These are phyloP conservation scores for Penicillium riverlandense DNA, from an alignment of 495 filamentous ascomycete genomes.

Conservation along the genomic window DNA sequence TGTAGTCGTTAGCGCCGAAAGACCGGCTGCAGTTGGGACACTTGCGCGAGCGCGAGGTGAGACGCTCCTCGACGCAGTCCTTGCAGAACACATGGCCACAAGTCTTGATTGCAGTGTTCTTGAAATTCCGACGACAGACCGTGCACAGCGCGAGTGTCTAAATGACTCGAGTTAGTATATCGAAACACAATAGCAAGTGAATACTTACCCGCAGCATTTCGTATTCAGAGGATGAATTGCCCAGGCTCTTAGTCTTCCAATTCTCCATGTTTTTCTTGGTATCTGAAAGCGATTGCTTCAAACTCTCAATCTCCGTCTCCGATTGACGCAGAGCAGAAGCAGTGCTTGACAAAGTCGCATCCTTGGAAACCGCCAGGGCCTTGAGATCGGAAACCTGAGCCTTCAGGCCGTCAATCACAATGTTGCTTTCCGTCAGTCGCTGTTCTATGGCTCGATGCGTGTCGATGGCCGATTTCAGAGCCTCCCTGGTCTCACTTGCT, in stretches of 20 bases:
- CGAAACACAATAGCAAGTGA: neutral
- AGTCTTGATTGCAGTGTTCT: conserved; percentile 83
- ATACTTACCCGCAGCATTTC: conserved; percentile 72
- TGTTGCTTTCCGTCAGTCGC: conserved; percentile 56
- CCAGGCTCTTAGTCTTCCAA: conserved; percentile 73
- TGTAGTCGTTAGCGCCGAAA: conserved; percentile 83
- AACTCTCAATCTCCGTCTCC: conserved; percentile 66
- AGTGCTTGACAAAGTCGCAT: conserved; percentile 46
- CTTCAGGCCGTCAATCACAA: conserved; percentile 64
- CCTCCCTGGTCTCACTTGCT: conserved; percentile 68
- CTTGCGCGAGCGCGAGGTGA: conserved; percentile 82
- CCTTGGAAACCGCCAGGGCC: conserved; percentile 64
- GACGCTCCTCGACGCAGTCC: conserved; percentile 78
- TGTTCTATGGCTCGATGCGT: conserved; percentile 70
- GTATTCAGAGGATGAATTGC: conserved; percentile 73
- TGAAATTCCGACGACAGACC: conserved; percentile 84
- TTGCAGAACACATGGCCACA: conserved; percentile 97
- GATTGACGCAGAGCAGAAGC: conserved; percentile 57
- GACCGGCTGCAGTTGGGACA: conserved; percentile 88
- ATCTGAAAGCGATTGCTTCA: conserved; percentile 65
- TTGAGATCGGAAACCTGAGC: conserved; percentile 70
- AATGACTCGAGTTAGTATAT: conserved; percentile 26
- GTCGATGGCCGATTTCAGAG: conserved; percentile 53
- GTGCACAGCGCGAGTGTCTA: conserved; percentile 84
- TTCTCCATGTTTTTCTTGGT: conserved; percentile 69